Conservation (phyloP, 1,284 basidiomycete species). For the Melampsora occidentalis region DNA sequence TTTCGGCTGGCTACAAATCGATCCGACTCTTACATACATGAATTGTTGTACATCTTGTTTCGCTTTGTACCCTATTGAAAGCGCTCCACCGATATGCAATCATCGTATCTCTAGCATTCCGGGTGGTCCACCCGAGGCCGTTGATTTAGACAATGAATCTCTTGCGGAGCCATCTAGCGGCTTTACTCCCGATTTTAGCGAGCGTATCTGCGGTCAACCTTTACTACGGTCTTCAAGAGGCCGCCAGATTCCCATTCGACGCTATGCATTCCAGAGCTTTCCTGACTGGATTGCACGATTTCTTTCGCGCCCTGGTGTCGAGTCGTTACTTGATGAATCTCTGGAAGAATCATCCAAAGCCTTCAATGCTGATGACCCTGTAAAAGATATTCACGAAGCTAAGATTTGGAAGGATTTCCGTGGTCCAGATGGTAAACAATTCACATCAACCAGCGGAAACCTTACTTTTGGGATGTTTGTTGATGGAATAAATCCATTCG, state of each 20-base stretch:
- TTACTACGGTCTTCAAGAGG: not conserved
- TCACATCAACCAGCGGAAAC: not conserved
- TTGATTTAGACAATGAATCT: not conserved
- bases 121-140: not conserved
- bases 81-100: no score
- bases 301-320: not conserved
- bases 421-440: not conserved
- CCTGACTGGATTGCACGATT: not conserved
- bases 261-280: not conserved
- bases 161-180: no score
- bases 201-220: no score
- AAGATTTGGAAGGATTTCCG: not conserved
- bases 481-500: slow-evolving; percentile 12
- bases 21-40: not conserved
- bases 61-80: not conserved
- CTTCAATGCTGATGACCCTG: not conserved
- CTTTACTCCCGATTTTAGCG: no score
- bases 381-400: not conserved
- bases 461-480: not conserved
- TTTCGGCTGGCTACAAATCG: not conserved
- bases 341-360: not conserved
- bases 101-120: no score
- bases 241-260: not conserved
- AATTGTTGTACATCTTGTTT: not conserved
- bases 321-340: not conserved